These are phyloP conservation scores for Cyberlindnera galapagoensis DNA, from an alignment of 805 yeast genomes.

Conservation along the genomic window DNA sequence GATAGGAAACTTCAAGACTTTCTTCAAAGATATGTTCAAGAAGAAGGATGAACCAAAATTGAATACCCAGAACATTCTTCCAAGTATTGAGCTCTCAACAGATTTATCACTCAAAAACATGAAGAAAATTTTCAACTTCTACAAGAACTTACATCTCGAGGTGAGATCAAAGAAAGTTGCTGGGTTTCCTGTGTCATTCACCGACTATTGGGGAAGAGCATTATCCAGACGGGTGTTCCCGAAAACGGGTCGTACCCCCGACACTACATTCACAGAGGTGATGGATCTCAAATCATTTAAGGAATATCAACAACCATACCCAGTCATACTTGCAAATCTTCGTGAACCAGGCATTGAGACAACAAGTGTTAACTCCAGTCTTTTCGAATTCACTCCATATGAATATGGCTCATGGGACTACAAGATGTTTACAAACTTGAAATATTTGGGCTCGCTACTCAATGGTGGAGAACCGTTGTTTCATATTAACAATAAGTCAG, in stretches of 20 bases:
- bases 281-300: slow-evolving; percentile 31
- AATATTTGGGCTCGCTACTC: slow-evolving; percentile 46
- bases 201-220: slow-evolving; percentile 68
- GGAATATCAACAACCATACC: slow-evolving; percentile 40
- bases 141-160: slow-evolving; percentile 45
- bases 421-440: slow-evolving; percentile 41
- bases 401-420: slow-evolving; percentile 70
- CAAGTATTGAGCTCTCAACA: slow-evolving; percentile 17
- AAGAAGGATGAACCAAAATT: slow-evolving; percentile 18
- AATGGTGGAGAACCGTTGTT: slow-evolving; percentile 34
- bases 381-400: slow-evolving; percentile 56
- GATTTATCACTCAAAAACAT: slow-evolving; percentile 24
- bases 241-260: slow-evolving; percentile 27
- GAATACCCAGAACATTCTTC: slow-evolving; percentile 12
- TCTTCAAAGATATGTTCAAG: slow-evolving; percentile 23
- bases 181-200: slow-evolving; percentile 52
- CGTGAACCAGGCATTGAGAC: slow-evolving; percentile 30
- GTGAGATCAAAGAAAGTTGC: slow-evolving; percentile 44
- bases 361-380: slow-evolving; percentile 32
- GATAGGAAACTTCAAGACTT: slow-evolving; percentile 17
- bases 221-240: slow-evolving; percentile 42
- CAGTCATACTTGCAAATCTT: slow-evolving; percentile 36
- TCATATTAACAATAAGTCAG: slow-evolving; percentile 21
- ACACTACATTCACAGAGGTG: slow-evolving; percentile 34
- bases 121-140: slow-evolving; percentile 37